These are phyloP conservation scores for Citrullus amarus DNA, from an alignment of 306 rosid species.

Conservation along the genomic window DNA sequence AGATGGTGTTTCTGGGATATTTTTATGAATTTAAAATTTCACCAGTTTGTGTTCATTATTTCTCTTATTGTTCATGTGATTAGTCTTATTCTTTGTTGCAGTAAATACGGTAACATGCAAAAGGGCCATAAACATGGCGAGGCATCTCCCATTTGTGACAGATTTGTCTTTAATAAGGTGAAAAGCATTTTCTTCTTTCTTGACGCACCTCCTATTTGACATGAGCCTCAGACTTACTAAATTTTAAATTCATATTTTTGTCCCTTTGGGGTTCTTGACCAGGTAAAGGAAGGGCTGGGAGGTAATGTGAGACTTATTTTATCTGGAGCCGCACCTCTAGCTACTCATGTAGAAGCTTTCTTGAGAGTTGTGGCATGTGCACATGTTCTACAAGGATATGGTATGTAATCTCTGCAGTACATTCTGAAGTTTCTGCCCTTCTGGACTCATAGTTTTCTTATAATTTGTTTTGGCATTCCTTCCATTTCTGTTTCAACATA, in stretches of 20 bases:
- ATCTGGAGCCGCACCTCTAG: slow-evolving; percentile 96
- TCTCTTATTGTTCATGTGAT: background rate
- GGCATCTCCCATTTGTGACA: slow-evolving; percentile 76
- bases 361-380: slow-evolving; percentile 84
- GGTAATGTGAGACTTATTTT: slow-evolving; percentile 81
- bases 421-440: background rate
- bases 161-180: slow-evolving; percentile 79
- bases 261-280: slow-evolving; percentile 3
- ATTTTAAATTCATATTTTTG: background rate
- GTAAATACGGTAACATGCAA: slow-evolving; percentile 62
- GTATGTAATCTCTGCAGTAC: slow-evolving; percentile 23
- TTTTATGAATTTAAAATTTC: background rate
- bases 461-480: background rate
- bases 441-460: background rate
- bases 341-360: slow-evolving; percentile 68
- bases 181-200: slow-evolving; percentile 10
- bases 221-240: background rate
- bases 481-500: background rate
- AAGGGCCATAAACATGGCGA: slow-evolving; percentile 44
- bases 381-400: slow-evolving; percentile 97
- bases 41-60: background rate
- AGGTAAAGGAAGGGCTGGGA: slow-evolving; percentile 91
- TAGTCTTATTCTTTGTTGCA: slow-evolving; percentile 13
- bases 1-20: background rate
- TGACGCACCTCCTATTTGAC: background rate